Percentiles rank a stretch among this genome's conserved stretches.
Conservation (phyloP, 2,329 filamentous ascomycete species). For the Pyrenophora tritici-repentis region DNA sequence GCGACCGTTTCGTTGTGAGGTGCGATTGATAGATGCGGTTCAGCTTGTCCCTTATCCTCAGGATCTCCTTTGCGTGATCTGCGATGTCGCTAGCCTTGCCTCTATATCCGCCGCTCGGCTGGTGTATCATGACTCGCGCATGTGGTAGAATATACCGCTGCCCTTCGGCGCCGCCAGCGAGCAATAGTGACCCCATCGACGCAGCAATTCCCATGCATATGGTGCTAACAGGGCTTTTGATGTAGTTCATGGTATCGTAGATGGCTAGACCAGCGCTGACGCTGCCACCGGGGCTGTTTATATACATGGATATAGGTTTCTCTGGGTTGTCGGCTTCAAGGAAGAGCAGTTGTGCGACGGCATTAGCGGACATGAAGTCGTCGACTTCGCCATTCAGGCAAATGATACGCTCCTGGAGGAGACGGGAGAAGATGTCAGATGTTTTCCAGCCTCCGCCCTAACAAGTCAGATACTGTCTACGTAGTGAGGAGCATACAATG, state of each 20-base stretch:
- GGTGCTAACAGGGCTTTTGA: slow-evolving; percentile 87
- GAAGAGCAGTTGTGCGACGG: slow-evolving; percentile 95
- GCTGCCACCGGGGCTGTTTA: slow-evolving; percentile 93
- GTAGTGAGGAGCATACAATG: background rate
- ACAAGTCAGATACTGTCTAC: slow-evolving; percentile 34
- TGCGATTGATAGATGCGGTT: slow-evolving; percentile 90
- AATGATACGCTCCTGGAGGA: slow-evolving; percentile 80
- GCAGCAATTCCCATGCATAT: slow-evolving; percentile 95
- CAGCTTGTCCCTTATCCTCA: slow-evolving; percentile 80
- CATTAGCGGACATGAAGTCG: slow-evolving; percentile 86
- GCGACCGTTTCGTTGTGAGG: slow-evolving; percentile 74
- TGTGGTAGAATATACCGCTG: slow-evolving; percentile 92
- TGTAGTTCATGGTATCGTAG: slow-evolving; percentile 99
- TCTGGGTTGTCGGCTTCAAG: slow-evolving; percentile 95
- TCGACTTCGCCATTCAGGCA: slow-evolving; percentile 92
- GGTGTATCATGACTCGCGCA: slow-evolving; percentile 94
- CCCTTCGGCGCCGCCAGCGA: slow-evolving; percentile 82
- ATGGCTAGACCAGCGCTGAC: slow-evolving; percentile 86
- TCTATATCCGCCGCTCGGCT: slow-evolving; percentile 77
- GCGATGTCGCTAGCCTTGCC: slow-evolving; percentile 80
- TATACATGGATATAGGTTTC: slow-evolving; percentile 96
- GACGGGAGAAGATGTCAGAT: slow-evolving; percentile 55
- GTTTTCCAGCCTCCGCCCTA: slow-evolving; percentile 59
- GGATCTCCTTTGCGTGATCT: slow-evolving; percentile 96
- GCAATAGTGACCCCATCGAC: slow-evolving; percentile 88